A percentile compares a stretch with the other conserved stretches of the same genome.
phyloP scores from a whole-genome alignment of 1,284 basidiomycete genomes.

The Trametes hirsuta region DNA sequence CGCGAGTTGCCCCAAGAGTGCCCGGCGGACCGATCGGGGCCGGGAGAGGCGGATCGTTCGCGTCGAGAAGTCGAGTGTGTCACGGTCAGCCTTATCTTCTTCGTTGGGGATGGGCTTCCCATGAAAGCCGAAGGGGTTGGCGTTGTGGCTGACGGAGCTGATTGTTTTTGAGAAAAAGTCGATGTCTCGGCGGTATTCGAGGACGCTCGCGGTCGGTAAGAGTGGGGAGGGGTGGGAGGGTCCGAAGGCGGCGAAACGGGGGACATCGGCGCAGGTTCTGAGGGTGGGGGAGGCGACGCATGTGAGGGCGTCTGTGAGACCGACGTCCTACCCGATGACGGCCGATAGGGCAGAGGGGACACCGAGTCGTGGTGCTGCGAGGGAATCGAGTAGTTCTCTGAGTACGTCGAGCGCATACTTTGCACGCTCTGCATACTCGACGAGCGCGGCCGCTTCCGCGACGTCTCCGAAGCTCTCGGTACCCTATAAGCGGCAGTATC shows the following conservation, averaged over 20 bases:
- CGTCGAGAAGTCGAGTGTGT: background rate
- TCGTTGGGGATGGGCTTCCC: slow-evolving; percentile 18
- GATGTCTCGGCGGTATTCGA: background rate
- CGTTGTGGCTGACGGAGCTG: background rate
- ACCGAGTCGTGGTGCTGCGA: background rate
- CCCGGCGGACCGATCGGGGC: background rate
- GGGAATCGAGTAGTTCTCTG: slow-evolving; percentile 3
- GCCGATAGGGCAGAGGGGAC: background rate
- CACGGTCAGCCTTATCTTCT: slow-evolving; percentile 22
- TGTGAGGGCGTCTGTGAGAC: slow-evolving; percentile 14
- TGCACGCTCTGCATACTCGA: slow-evolving; percentile 16
- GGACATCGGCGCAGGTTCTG: slow-evolving; percentile 1
- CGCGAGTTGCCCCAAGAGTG: slow-evolving; percentile 16
- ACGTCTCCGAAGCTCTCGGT: background rate
- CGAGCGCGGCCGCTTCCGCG: slow-evolving; percentile 17
- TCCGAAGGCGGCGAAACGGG: slow-evolving; percentile 2
- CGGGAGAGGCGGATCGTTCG: slow-evolving; percentile 11
- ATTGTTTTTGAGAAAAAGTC: background rate
- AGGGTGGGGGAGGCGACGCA: slow-evolving; percentile 5
- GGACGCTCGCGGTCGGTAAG: background rate
- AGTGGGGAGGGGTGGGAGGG: background rate
- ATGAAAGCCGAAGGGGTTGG: background rate
- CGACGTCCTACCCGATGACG: slow-evolving; percentile 5
- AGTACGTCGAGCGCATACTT: slow-evolving; percentile 11
- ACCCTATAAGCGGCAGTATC: background rate